phyloP scores from a whole-genome alignment of 2,329 filamentous ascomycete species.

The Diaporthe sp. region DNA sequence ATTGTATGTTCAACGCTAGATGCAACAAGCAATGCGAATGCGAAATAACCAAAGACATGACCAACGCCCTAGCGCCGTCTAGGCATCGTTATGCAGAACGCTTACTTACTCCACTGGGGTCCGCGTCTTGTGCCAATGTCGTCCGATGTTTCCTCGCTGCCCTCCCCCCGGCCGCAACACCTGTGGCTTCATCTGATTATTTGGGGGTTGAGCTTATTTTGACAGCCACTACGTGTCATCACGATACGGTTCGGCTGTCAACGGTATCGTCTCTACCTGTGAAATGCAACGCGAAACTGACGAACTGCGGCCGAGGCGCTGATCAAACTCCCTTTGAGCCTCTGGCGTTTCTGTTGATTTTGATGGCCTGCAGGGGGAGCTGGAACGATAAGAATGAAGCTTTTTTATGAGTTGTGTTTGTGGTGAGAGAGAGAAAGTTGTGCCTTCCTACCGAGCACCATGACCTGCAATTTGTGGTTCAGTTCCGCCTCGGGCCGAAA shows the following conservation, averaged over 20 bases:
- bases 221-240: conserved; percentile 20
- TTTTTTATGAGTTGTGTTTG: not conserved
- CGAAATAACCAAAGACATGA: not conserved
- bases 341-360: not conserved
- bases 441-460: not conserved
- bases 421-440: no score
- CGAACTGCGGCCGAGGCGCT: conserved; percentile 19
- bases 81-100: not conserved
- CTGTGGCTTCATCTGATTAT: conserved; percentile 17
- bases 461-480: not conserved
- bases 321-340: conserved; percentile 7
- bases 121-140: not conserved
- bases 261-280: not conserved
- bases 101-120: not conserved
- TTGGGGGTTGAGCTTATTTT: conserved; percentile 12
- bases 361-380: not conserved
- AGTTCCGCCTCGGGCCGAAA: not conserved
- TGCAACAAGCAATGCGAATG: not conserved
- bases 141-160: conserved; percentile 2
- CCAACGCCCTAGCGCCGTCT: not conserved
- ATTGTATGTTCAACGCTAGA: not conserved
- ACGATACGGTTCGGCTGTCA: conserved; percentile 24
- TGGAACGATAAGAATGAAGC: not conserved
- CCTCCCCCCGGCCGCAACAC: conserved; percentile 8
- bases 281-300: conserved; percentile 27